phyloP scores from a whole-genome alignment of 140 eudicot species.

The Anethum foeniculum region DNA sequence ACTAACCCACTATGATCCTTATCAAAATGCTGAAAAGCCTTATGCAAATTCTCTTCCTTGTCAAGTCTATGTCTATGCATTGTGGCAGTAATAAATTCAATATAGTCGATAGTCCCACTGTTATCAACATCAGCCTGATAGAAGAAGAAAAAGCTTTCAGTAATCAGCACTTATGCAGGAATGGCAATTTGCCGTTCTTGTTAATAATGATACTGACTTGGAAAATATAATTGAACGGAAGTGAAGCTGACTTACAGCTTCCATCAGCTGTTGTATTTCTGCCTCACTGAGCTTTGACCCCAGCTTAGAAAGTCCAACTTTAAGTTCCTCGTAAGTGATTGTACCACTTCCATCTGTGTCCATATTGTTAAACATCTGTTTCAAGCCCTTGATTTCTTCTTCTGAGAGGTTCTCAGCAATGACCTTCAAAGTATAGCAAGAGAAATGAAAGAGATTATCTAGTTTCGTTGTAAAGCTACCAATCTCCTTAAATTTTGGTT shows the following conservation, averaged over 20 bases:
- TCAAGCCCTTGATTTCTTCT: constrained; percentile 81
- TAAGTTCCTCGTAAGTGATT: constrained; percentile 81
- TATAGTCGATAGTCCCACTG: constrained; percentile 61
- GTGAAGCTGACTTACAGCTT: constrained; percentile 59
- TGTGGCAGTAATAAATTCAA: constrained; percentile 68
- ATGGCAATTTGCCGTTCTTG: neutral
- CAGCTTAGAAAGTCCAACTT: constrained; percentile 62
- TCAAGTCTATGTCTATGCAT: constrained; percentile 81
- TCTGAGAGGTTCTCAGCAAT: constrained; percentile 77
- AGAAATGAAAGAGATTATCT: neutral
- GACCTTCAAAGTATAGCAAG: constrained; percentile 34
- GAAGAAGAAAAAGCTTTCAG: constrained; percentile 5
- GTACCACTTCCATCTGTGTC: constrained; percentile 87
- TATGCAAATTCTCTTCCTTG: constrained; percentile 50
- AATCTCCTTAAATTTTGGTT: neutral
- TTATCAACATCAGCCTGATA: constrained; percentile 75
- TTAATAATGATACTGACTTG: neutral
- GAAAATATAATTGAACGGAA: neutral
- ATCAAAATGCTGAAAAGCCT: constrained; percentile 59
- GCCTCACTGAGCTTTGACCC: constrained; percentile 68
- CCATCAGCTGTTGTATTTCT: constrained; percentile 78
- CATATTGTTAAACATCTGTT: constrained; percentile 79
- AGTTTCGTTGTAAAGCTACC: neutral
- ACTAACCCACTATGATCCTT: constrained; percentile 58
- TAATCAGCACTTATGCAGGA: neutral